phyloP scores from a whole-genome alignment of 805 yeast genomes.

The Middelhovenomyces tepae region DNA sequence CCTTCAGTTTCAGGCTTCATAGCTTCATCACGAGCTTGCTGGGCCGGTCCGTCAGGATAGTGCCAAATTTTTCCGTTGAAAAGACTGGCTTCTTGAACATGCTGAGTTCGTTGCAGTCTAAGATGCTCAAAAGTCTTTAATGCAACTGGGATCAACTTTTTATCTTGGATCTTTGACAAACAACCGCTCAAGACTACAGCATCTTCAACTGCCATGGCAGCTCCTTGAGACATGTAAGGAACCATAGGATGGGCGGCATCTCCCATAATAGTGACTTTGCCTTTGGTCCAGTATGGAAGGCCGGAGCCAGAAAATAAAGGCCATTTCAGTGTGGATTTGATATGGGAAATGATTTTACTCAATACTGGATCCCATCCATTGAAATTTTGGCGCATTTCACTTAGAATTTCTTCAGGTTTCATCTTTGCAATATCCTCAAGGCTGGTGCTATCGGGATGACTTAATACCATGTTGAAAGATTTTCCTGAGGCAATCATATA shows the following conservation, averaged over 20 bases:
- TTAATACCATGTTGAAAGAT: constrained; percentile 11
- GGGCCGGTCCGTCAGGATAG: no score
- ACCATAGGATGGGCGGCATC: constrained; percentile 32
- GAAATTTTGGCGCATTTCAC: constrained; percentile 20
- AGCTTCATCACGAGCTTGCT: no score
- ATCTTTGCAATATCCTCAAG: no score
- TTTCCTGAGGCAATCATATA: constrained; percentile 8
- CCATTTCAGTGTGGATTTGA: constrained; percentile 21
- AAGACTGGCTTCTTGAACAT: no score
- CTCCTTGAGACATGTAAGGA: constrained; percentile 26
- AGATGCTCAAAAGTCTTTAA: no score
- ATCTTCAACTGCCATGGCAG: constrained; percentile 26
- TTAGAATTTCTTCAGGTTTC: constrained; percentile 12
- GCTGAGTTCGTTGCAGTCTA: no score
- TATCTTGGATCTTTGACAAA: no score
- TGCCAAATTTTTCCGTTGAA: no score
- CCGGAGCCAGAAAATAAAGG: constrained; percentile 20
- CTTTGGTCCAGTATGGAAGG: constrained; percentile 24
- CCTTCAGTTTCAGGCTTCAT: no score
- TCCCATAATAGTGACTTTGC: constrained; percentile 26
- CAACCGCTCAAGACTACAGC: constrained; percentile 3
- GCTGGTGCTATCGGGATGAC: constrained; percentile 9
- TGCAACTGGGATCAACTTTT: no score
- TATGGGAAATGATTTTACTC: constrained; percentile 13
- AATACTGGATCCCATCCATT: constrained; percentile 24